Evolutionary conservation across 2,329 filamentous ascomycete genomes (phyloP).

Genomic region (Aspergillus quadrilineatus): DNA sequence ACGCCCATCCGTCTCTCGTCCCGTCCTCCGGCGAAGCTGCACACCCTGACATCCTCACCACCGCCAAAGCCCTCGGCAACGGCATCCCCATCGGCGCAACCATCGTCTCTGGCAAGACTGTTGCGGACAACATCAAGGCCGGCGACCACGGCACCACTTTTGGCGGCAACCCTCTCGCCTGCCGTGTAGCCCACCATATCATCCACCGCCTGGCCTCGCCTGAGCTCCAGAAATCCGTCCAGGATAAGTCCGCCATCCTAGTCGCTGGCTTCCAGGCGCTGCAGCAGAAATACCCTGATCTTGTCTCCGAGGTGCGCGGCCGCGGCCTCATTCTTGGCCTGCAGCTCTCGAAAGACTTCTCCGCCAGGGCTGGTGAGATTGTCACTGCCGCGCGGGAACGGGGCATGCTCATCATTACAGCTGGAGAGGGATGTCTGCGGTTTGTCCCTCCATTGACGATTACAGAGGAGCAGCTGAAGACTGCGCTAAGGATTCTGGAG

Average conservation of each 20-base stretch:
- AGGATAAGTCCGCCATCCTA: constrained; percentile 64
- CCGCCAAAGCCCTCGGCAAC: constrained; percentile 93
- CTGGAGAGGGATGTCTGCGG: constrained; percentile 84
- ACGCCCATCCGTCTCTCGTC: constrained; percentile 64
- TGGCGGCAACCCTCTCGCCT: constrained; percentile 85
- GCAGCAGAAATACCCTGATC: constrained; percentile 62
- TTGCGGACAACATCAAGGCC: constrained; percentile 66
- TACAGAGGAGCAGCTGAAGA: constrained; percentile 73
- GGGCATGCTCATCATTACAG: constrained; percentile 86
- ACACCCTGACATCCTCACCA: constrained; percentile 91
- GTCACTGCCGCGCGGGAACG: constrained; percentile 84
- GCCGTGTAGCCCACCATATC: constrained; percentile 80
- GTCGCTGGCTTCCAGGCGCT: constrained; percentile 58
- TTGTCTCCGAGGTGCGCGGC: constrained; percentile 78
- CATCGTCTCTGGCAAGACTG: constrained; percentile 60
- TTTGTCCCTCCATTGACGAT: constrained; percentile 89
- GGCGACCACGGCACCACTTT: constrained; percentile 95
- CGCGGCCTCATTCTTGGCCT: constrained; percentile 82
- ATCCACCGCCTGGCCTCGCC: constrained; percentile 72
- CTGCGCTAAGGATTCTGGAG: constrained; percentile 73
- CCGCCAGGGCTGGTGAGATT: constrained; percentile 55
- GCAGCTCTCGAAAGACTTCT: constrained; percentile 71
- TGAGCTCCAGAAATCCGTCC: constrained; percentile 67
- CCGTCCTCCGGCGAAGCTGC: constrained; percentile 57
- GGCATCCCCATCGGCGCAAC: constrained; percentile 93